Base-by-base conservation (phyloP, 345 rosid species). In the Heritiera fomes region DNA sequence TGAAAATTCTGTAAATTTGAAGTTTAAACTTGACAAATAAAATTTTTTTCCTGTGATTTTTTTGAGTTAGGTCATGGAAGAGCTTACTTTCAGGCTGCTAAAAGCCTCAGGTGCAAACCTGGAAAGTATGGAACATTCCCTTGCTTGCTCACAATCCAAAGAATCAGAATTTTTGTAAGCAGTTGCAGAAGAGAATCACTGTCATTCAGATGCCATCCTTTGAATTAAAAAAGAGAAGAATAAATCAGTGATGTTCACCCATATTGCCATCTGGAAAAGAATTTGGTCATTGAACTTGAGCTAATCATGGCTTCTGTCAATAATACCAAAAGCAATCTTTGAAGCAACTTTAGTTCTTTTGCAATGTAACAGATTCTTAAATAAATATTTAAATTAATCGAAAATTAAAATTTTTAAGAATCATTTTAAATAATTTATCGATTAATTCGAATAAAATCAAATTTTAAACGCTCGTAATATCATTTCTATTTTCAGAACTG, bases 121-220 rank as follows among this genome's bases (percentile, higher is more conserved):
- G 71, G 75, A 67, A 62, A 52, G 75, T 47, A 62, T 6, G 69
- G 76, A 76, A 80, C 78, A 78, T 82, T 75, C 83, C 11, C 5
- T 65, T 34, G 30, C 64, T 74, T 61, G 40, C 5, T 53, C 58
- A 52, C 77, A 59, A 23, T 12, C 75, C 74, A 67, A 60, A 73
- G 80, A 81, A 77, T 85, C 84, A 59, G 79, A 83, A 81, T 77
- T 79, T 68, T 63, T 56, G 52, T 58, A 75, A 79, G 71, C 76
- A 69, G 73, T 3, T 34, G 38, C 38, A 30, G 14, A 55, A 71
- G 34, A 47, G 82, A 75, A 53, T 50, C 38, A 43, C 28, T 46
- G 41, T 58, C 38, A 45, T n/a, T 61, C 15, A 46, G 41, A 45
- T 75, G 53, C 53, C 53, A 58, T 75, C 66, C 20, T 43, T 40